Percentiles rank a stretch among this genome's conserved stretches.
phyloP scores from a whole-genome alignment of 495 filamentous ascomycete genomes.

The Coniosporium apollinis region DNA sequence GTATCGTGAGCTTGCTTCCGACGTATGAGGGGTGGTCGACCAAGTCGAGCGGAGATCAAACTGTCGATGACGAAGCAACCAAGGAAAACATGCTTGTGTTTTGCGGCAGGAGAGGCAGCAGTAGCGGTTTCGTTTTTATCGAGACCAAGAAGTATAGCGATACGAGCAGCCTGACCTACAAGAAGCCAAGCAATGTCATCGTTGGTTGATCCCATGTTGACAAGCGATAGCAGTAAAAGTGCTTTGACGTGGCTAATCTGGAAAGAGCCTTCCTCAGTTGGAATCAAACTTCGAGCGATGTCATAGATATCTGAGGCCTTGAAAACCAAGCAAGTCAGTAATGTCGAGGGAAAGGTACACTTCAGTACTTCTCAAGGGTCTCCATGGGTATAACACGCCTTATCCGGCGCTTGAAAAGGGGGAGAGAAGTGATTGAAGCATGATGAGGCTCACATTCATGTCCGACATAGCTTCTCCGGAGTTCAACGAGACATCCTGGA shows the following conservation, averaged over 20 bases:
- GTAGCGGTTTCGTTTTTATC: constrained; percentile 10
- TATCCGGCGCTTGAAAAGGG: no score
- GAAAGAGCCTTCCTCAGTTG: constrained; percentile 37
- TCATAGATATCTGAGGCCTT: no score
- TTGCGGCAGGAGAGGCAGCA: constrained; percentile 1
- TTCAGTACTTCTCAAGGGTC: no score
- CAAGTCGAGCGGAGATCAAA: constrained; percentile 39
- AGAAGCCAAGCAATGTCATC: constrained; percentile 43
- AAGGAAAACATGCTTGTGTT: constrained; percentile 35
- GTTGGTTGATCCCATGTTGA: constrained; percentile 39
- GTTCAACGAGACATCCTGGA: no score
- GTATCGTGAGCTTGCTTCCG: constrained; percentile 29
- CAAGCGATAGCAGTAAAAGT: constrained; percentile 40
- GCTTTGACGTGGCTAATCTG: constrained; percentile 48
- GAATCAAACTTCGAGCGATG: constrained; percentile 41
- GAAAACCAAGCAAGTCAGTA: no score
- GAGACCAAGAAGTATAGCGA: constrained; percentile 34
- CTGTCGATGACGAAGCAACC: constrained; percentile 54
- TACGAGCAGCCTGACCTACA: constrained; percentile 42
- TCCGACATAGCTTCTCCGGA: no score
- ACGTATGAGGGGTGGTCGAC: constrained; percentile 35
- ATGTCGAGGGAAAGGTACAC: no score
- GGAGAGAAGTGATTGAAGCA: no score
- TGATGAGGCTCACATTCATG: no score
- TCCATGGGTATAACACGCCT: no score